Evolutionary conservation across 352 stramenopile species (phyloP), one percentile per base, ranked within the genome.

Genomic region (Pythium scleroteichum): DNA sequence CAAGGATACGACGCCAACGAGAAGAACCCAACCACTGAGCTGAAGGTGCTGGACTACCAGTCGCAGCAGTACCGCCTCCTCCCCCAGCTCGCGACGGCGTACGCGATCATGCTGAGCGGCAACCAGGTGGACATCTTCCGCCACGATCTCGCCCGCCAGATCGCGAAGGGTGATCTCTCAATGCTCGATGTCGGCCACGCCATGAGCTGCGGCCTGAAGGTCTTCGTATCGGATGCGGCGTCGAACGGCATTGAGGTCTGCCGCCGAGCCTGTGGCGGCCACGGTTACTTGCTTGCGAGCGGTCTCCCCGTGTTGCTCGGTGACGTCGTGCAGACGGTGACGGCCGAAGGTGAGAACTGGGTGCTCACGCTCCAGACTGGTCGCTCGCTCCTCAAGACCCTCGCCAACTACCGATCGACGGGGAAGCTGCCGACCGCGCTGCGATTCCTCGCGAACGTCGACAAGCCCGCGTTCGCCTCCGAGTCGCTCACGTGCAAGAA

Each of bases 321-420:
- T 5, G 94, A 96, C 47, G 95, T 98, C 45, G 78, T 98, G n/a
- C 92, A 98, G 66, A 96, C 87, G 41, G 95, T 96, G 48, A 99
- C 95, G 1, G 95, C 97, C n/a, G 96, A 98, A 71, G 96, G 96
- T 41, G 96, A 99, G 64, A 98, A 98, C 75, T 93, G 97, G 57
- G 97, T 99, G 66, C 75, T 99, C 20, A 92, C 92, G 16, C 87
- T 98, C 60, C 59, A 66, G 44, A 60, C 59, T 24, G 59, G 29
- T n/a, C 59, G 59, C 19, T 38, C 59, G 26, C 59, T 87, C 26
- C 39, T 85, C 45, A 87, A 87, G 60, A 41, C 76, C 4, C 65
- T 85, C 14, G 55, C 20, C 0, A 64, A 70, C 27, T 88, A 73
- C 58, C 76, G 75, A 23, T 50, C 61, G 14, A 63, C 42, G 26